A percentile compares a stretch with the other conserved stretches of the same genome.
Evolutionary conservation across 257 asterid genomes (phyloP).

Genomic region (Nicotiana noctiflora): DNA sequence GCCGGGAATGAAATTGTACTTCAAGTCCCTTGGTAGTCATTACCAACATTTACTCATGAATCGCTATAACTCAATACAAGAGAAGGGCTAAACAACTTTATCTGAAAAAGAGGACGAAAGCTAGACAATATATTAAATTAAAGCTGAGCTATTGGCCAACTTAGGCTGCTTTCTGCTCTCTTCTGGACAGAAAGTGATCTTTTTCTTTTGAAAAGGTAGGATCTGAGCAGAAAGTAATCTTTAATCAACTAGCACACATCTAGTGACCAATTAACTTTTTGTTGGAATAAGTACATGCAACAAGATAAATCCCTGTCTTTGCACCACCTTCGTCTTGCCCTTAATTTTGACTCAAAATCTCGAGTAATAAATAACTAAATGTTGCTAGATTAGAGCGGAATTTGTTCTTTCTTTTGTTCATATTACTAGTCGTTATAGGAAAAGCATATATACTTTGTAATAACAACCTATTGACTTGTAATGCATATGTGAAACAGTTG

Average conservation of each 20-base stretch:
- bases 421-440: not conserved
- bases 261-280: not conserved
- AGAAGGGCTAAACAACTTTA: not conserved
- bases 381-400: not conserved
- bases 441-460: not conserved
- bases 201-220: not conserved
- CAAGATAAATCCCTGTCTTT: not conserved
- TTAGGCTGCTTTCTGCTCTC: not conserved
- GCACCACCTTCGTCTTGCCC: not conserved
- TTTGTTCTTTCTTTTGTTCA: conserved; percentile 4
- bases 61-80: not conserved
- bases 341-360: not conserved
- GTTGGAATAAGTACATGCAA: not conserved
- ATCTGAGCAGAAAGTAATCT: not conserved
- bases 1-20: not conserved
- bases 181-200: not conserved
- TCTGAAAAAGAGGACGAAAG: not conserved
- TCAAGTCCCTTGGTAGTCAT: not conserved
- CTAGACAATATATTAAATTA: not conserved
- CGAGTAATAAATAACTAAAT: not conserved
- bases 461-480: conserved; percentile 3
- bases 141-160: not conserved
- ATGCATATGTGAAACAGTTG: conserved; percentile 27
- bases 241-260: not conserved
- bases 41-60: conserved; percentile 2